phyloP scores from a whole-genome alignment of 2,329 filamentous ascomycete species.

The Claviceps paspali region DNA sequence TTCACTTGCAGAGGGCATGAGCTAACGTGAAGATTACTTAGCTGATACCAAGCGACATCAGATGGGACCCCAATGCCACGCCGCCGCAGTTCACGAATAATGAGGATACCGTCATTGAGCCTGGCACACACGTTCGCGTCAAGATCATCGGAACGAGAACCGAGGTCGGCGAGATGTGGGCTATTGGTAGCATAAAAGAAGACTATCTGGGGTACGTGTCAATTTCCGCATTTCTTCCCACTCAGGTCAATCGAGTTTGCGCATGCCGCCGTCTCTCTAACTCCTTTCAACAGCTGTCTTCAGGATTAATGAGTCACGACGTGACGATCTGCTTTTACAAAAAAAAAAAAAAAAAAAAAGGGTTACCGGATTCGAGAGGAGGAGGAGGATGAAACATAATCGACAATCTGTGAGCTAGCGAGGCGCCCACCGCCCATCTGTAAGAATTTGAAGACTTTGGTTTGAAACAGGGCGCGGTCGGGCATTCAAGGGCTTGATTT shows the following conservation, averaged over 20 bases:
- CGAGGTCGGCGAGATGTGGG: slow-evolving; percentile 90
- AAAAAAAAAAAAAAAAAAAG: not conserved
- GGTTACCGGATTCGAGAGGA: not conserved
- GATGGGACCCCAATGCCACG: slow-evolving; percentile 88
- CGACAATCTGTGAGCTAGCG: too few species aligned
- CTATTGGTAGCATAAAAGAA: slow-evolving; percentile 92
- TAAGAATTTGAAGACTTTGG: too few species aligned
- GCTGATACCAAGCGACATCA: slow-evolving; percentile 85
- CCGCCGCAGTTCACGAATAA: slow-evolving; percentile 96
- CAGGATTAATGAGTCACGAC: slow-evolving; percentile 8
- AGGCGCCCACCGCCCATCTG: too few species aligned
- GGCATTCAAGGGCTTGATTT: too few species aligned
- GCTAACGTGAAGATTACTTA: slow-evolving; percentile 21
- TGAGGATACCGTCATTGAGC: slow-evolving; percentile 84
- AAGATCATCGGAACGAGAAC: slow-evolving; percentile 90
- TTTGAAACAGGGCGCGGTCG: too few species aligned
- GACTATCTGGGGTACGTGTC: slow-evolving; percentile 48
- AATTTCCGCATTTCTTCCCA: not conserved
- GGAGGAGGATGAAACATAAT: not conserved
- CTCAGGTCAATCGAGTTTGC: not conserved
- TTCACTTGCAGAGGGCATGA: not conserved
- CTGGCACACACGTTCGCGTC: slow-evolving; percentile 80
- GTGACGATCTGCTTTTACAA: not conserved
- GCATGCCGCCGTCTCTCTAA: not conserved
- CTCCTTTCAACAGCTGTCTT: slow-evolving; percentile 12